Percentiles rank a stretch among this genome's conserved stretches.
These are phyloP conservation scores for Nematodospora anomalae DNA, from an alignment of 1,139 yeast genomes.

Conservation along the genomic window DNA sequence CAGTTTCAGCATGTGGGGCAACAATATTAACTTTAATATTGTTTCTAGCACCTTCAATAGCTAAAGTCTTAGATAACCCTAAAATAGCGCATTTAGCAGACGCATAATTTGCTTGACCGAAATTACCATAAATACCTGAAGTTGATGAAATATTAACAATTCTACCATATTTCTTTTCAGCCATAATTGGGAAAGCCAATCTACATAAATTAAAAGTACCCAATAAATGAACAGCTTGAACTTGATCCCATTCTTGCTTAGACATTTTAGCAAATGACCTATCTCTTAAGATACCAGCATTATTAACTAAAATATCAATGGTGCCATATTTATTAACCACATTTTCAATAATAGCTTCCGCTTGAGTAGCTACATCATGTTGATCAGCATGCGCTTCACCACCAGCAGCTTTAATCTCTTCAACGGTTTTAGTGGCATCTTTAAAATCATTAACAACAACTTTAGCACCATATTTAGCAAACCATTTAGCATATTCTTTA, in stretches of 20 bases:
- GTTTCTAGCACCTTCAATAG: conserved; percentile 82
- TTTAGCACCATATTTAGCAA: conserved; percentile 91
- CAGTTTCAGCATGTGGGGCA: conserved; percentile 98
- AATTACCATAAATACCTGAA: conserved; percentile 95
- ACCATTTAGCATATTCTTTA: conserved; percentile 79
- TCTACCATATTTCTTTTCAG: conserved; percentile 75
- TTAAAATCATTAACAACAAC: conserved; percentile 92
- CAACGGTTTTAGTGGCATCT: conserved; percentile 71
- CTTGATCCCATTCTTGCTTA: conserved; percentile 80
- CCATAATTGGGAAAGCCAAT: conserved; percentile 90
- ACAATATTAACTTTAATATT: conserved; percentile 78
- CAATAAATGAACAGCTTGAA: conserved; percentile 75
- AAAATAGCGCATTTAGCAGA: conserved; percentile 90
- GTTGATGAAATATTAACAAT: conserved; percentile 91
- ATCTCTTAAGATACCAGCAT: conserved; percentile 94
- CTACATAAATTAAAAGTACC: conserved; percentile 84
- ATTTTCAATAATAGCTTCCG: conserved; percentile 74
- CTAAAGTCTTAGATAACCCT: conserved; percentile 82
- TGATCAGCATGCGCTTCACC: conserved; percentile 82
- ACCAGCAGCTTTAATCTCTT: conserved; percentile 75
- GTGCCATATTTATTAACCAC: conserved; percentile 79
- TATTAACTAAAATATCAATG: conserved; percentile 83
- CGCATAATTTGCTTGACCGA: conserved; percentile 96
- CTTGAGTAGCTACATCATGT: conserved; percentile 79
- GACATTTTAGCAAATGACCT: conserved; percentile 83